Evolutionary conservation across 768 basidiomycete species (phyloP), one percentile per base, ranked within the genome.

Genomic region (Tricholomella constricta): DNA sequence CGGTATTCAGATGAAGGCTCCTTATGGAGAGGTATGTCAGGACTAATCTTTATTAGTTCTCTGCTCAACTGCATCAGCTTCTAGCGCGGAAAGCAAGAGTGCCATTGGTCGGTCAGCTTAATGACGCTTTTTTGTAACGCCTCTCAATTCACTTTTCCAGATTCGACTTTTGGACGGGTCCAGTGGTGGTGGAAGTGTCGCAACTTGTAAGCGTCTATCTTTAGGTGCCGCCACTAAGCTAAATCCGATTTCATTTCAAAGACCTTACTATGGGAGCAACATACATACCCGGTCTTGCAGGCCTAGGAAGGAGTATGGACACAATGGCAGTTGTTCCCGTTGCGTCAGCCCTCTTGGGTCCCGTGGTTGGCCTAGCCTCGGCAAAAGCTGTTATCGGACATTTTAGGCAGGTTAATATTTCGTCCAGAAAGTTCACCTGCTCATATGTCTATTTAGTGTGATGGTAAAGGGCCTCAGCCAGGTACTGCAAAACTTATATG

Each of bases 171-270:
- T 75, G 27, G 74, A 75, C 58, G 74, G 74, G 25, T 75, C 74
- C 4, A 75, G 74, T 42, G 74, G 74, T 34, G 74, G 74, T 31
- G 74, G 72, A 51, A 74, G 72, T 41, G 74, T 75, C 6, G 69
- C 72, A 17, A 65, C 66, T 9, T 75, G 74, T 72, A 51, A 19
- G 68, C 55, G 3, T 34, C 8, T 17, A 9, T 9, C 12, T 11
- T 27, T 27, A 9, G 23, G 40, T 15, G 11, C 10, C 12, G 29
- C 10, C 17, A 25, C 36, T 34, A 4, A 22, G 25, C 14, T 29
- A 4, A 20, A 38, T 23, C 40, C 52, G 23, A 32, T 17, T 3
- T n/a, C 42, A 48, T 25, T n/a, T 31, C 35, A 5, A 19, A 65
- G 72, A 75, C 55, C 60, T 75, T 9, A 65, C 62, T 22, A 58